Base-by-base conservation (phyloP, 2,329 filamentous ascomycete species). In the Microdochium trichocladiopsis region DNA sequence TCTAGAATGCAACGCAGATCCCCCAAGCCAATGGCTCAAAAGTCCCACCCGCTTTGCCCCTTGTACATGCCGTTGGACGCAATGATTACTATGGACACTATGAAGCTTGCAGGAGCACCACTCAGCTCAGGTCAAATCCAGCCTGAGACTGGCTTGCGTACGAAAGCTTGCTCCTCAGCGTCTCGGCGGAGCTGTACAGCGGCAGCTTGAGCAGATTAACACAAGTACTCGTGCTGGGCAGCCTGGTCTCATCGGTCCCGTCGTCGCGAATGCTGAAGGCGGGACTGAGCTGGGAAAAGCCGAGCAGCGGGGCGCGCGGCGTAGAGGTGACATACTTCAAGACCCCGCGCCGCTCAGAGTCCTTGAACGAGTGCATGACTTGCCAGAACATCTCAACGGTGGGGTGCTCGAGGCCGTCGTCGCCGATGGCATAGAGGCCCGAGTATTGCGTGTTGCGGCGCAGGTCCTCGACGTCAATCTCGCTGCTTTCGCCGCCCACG, bases 281-380 rank as follows among this genome's bases (percentile, higher is more conserved):
- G 2, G 94, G 94, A 52, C 86, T 88, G 57, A 99, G 72, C 63
- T 94, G 88, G 18, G 83, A 83, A 65, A 99, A 99, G 0, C 94
- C 94, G 2, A 97, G 72, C 47, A 99, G 72, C 2, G 94, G 94
- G 25, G 92, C 93, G 36, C 94, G 79, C 0, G 94, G 93, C 10
- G 94, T 96, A 25, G 87, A 93, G 4, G 92, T 99, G 48, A 97
- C 94, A 60, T 96, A 99, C 64, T 96, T 96, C 57, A 99, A 78
- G 54, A 99, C 88, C 52, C 91, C 88, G 23, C 91, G 78, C 3
- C 90, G 79, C 66, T 97, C 88, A 22, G 76, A 76, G 61, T 96
- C 92, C 10, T 78, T 77, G 55, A 99, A 79, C 3, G 75, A 74
- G 52, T 82, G 78, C 84, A 99, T 86, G 48, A 95, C 91, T 57